These are phyloP conservation scores for Themeda triandra DNA, from an alignment of 176 grass and related monocot species.

Conservation along the genomic window DNA sequence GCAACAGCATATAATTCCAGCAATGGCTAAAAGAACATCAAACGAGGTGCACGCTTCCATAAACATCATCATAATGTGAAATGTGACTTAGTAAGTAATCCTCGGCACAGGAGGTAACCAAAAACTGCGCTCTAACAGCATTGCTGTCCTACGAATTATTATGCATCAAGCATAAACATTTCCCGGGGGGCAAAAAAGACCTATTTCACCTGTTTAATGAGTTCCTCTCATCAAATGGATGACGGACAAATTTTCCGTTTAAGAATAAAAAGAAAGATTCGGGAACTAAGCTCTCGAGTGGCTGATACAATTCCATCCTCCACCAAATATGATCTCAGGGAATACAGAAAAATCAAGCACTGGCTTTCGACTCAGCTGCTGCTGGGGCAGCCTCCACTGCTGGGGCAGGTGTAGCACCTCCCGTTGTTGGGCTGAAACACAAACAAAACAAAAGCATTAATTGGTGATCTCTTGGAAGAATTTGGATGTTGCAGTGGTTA, in stretches of 20 bases:
- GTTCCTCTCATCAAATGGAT: constrained; percentile 66
- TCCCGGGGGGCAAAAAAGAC: constrained; percentile 25
- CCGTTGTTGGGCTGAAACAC: constrained; percentile 76
- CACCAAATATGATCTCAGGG: constrained; percentile 9
- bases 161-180: constrained; percentile 34
- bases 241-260: constrained; percentile 50
- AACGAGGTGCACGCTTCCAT: not conserved
- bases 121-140: constrained; percentile 38
- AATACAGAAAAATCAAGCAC: constrained; percentile 51
- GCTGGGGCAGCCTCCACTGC: constrained; percentile 36
- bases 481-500: not conserved
- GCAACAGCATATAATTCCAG: not conserved
- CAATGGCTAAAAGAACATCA: not conserved
- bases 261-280: constrained; percentile 44
- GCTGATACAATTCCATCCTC: constrained; percentile 30
- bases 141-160: constrained; percentile 60
- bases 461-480: not conserved
- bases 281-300: constrained; percentile 27
- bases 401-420: constrained; percentile 63
- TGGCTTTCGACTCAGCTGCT: constrained; percentile 29
- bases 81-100: not conserved
- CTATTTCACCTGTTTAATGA: constrained; percentile 63
- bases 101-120: constrained; percentile 29
- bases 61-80: not conserved
- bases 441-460: constrained; percentile 13